Conservation (phyloP, 495 filamentous ascomycete genomes). For the Hypoxylon subgilvum region DNA sequence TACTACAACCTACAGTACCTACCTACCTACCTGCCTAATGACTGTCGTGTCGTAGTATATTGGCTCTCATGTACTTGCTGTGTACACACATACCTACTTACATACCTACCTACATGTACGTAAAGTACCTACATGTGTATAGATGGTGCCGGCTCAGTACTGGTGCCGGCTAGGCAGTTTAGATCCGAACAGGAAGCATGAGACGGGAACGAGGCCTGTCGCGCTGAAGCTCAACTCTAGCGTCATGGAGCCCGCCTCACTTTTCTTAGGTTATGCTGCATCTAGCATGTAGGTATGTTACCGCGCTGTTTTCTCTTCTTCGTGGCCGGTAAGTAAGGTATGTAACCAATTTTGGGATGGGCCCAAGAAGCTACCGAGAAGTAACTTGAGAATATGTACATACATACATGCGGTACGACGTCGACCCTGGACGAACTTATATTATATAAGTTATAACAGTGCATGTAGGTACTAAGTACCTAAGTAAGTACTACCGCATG, state of each 20-base stretch:
- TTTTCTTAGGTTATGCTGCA: not conserved
- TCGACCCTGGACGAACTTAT: not conserved
- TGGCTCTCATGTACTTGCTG: too few relatives aligned
- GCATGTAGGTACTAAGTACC: not conserved
- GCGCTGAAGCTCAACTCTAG: not conserved
- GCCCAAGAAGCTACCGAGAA: not conserved
- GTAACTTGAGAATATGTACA: too few relatives aligned
- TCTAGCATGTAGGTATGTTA: constrained; percentile 1
- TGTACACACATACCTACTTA: too few relatives aligned
- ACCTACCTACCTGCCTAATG: not conserved
- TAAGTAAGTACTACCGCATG: too few relatives aligned
- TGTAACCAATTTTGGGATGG: not conserved
- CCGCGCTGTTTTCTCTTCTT: not conserved
- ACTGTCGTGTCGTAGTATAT: too few relatives aligned
- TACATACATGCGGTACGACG: not conserved
- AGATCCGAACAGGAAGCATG: not conserved
- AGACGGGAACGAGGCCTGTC: not conserved
- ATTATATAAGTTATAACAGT: not conserved
- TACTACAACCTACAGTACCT: too few relatives aligned
- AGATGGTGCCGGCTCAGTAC: too few relatives aligned
- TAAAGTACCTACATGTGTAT: not conserved
- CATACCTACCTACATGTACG: not conserved
- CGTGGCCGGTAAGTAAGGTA: too few relatives aligned
- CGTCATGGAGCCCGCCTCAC: constrained; percentile 10
- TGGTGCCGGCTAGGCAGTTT: too few relatives aligned